Evolutionary conservation across 331 rosid genomes (phyloP).

Genomic region (Telfairia occidentalis): DNA sequence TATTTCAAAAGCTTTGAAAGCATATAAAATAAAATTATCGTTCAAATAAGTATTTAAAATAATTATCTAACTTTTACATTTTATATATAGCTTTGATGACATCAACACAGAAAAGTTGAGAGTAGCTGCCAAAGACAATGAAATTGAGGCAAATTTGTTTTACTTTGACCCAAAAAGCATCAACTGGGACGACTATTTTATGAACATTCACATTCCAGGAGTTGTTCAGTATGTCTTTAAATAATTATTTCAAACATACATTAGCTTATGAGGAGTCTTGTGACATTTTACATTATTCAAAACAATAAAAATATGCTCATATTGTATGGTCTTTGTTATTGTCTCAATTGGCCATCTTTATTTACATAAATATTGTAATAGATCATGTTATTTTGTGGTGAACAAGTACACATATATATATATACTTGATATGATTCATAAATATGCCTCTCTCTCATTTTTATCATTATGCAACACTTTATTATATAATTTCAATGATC

Average conservation of each 20-base stretch:
- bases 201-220: conserved; percentile 46
- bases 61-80: not conserved
- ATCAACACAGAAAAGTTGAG: conserved; percentile 41
- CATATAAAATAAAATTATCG: not conserved
- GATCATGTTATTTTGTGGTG: not conserved
- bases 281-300: not conserved
- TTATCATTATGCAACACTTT: not conserved
- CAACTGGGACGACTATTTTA: conserved; percentile 60
- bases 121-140: conserved; percentile 22
- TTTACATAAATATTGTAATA: not conserved
- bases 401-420: not conserved
- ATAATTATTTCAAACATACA: conserved; percentile 15
- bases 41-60: not conserved
- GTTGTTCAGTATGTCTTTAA: conserved; percentile 34
- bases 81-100: conserved; percentile 47
- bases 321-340: not conserved
- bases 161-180: conserved; percentile 46
- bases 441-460: not conserved
- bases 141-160: conserved; percentile 33
- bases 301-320: not conserved
- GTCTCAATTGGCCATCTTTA: not conserved
- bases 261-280: not conserved
- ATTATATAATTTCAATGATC: not conserved
- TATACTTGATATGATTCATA: not conserved
- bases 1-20: not conserved